A percentile compares a stretch with the other conserved stretches of the same genome.
phyloP scores from a whole-genome alignment of 371 early-diverging fungal species.

The Apophysomyces elegans region DNA sequence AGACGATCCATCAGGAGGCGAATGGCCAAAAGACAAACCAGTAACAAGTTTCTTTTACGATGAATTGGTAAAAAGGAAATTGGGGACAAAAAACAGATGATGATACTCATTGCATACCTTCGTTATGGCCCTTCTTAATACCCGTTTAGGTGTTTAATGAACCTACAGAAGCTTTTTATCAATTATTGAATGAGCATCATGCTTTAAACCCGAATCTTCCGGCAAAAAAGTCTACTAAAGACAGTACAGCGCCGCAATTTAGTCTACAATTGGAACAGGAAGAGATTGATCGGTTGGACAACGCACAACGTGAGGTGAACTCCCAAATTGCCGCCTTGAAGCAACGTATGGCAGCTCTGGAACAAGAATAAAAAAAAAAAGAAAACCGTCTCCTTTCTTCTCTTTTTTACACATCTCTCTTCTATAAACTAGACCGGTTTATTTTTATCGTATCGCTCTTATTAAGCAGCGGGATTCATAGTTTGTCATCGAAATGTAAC shows the following conservation, averaged over 20 bases:
- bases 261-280: constrained; percentile 69
- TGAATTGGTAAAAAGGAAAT: constrained; percentile 62
- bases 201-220: constrained; percentile 47
- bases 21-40: constrained; percentile 78
- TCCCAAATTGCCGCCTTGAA: constrained; percentile 61
- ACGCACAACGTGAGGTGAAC: constrained; percentile 65
- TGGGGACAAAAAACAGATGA: background rate
- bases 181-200: constrained; percentile 61
- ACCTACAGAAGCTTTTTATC: constrained; percentile 84
- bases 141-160: constrained; percentile 78
- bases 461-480: too few relatives aligned
- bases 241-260: constrained; percentile 43
- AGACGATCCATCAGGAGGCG: constrained; percentile 63
- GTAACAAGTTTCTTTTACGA: constrained; percentile 81
- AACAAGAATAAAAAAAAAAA: constrained; percentile 43
- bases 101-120: too few relatives aligned
- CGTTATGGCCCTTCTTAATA: too few relatives aligned
- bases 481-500: too few relatives aligned
- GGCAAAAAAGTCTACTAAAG: constrained; percentile 37
- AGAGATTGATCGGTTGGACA: constrained; percentile 63
- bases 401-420: background rate
- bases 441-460: too few relatives aligned
- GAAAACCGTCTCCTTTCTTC: background rate
- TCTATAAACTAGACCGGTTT: too few relatives aligned
- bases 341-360: constrained; percentile 52